A percentile compares a stretch with the other conserved stretches of the same genome.
phyloP scores from a whole-genome alignment of 257 asterid species.

The Rubia yunnanensis region DNA sequence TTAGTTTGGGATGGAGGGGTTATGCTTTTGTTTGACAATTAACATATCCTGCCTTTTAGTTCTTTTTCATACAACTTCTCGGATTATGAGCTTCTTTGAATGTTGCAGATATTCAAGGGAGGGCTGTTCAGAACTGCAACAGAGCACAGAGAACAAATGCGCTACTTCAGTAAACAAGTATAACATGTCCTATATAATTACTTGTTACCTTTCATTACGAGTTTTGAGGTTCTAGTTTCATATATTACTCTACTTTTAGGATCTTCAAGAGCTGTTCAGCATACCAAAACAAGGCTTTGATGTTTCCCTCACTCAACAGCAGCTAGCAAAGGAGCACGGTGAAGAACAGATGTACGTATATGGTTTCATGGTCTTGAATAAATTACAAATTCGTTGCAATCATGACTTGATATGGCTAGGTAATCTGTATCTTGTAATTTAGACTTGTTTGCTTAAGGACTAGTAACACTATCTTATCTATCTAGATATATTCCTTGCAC shows the following conservation, averaged over 20 bases:
- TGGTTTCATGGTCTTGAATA: neutral
- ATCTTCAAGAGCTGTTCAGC: constrained; percentile 70
- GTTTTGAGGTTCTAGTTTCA: neutral
- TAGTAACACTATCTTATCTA: neutral
- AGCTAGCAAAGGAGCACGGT: constrained; percentile 88
- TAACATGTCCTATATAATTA: neutral
- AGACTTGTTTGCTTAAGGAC: neutral
- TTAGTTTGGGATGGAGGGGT: neutral
- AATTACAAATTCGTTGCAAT: neutral
- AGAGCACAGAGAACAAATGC: constrained; percentile 81
- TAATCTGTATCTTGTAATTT: neutral
- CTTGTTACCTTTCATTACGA: neutral
- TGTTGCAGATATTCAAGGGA: constrained; percentile 80
- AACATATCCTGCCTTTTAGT: neutral
- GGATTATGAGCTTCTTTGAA: neutral
- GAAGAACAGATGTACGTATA: constrained; percentile 61
- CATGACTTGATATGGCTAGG: neutral
- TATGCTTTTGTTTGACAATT: neutral
- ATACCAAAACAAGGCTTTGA: constrained; percentile 83
- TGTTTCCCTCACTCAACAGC: constrained; percentile 72
- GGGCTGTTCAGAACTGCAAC: constrained; percentile 97
- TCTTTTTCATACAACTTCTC: neutral
- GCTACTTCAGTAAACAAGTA: constrained; percentile 94
- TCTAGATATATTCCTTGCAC: neutral
- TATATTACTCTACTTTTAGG: constrained; percentile 36